A percentile compares a stretch with the other conserved stretches of the same genome.
Evolutionary conservation across 192 early-diverging fungal genomes (phyloP).

Genomic region (Coemansia sp.): DNA sequence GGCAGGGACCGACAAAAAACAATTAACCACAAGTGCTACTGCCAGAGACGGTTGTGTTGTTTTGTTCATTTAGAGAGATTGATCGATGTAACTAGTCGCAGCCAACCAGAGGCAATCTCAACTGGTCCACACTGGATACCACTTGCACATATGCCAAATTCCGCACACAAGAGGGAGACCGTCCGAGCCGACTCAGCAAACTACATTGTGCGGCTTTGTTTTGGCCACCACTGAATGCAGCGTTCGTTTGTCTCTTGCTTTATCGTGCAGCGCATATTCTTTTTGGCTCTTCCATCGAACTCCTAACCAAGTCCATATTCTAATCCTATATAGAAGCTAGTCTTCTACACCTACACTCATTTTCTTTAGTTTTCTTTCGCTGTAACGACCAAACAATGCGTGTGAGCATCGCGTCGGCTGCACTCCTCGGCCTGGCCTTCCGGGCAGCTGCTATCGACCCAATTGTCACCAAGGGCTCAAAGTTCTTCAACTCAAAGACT

Average conservation of each 20-base stretch:
- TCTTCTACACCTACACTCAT: background rate
- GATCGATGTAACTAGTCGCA: background rate
- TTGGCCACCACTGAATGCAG: background rate
- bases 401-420: conserved; percentile 22
- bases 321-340: conserved; percentile 4
- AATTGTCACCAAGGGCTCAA: conserved; percentile 64
- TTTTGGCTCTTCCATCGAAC: conserved; percentile 11
- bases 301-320: background rate
- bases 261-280: background rate
- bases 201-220: background rate
- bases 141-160: background rate
- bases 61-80: background rate
- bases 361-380: background rate
- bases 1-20: too few relatives aligned
- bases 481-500: conserved; percentile 68
- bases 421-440: conserved; percentile 32
- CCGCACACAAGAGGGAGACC: background rate
- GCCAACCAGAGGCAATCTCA: background rate
- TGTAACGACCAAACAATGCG: conserved; percentile 30
- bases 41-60: background rate
- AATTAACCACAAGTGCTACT: background rate
- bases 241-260: background rate
- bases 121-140: background rate
- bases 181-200: conserved; percentile 1
- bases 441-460: conserved; percentile 56